phyloP scores from a whole-genome alignment of 108 stramenopile genomes.

The Pseudonitzschia multiseries region DNA sequence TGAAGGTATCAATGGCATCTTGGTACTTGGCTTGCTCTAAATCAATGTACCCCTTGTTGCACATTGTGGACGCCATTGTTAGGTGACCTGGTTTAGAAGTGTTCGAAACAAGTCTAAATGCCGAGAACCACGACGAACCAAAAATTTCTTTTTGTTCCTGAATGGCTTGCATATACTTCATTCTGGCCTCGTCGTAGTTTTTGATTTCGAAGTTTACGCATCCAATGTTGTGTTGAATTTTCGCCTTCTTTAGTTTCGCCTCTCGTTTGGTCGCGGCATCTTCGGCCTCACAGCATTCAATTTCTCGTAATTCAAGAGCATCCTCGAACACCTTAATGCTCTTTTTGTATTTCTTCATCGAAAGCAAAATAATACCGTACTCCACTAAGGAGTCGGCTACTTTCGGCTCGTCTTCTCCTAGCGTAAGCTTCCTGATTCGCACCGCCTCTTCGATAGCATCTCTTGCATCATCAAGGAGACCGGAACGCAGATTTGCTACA shows the following conservation, averaged over 20 bases:
- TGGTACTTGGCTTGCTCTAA: constrained; percentile 43
- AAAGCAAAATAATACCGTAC: constrained; percentile 58
- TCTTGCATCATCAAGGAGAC: constrained; percentile 53
- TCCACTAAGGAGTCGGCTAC: constrained; percentile 68
- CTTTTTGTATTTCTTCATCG: constrained; percentile 59
- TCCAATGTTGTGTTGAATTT: constrained; percentile 65
- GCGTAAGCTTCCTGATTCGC: constrained; percentile 46
- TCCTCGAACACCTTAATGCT: constrained; percentile 48
- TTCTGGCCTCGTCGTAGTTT: constrained; percentile 42
- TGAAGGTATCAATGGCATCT: constrained; percentile 43
- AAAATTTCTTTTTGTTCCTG: constrained; percentile 48
- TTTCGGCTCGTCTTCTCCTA: constrained; percentile 48
- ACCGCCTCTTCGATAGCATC: constrained; percentile 71
- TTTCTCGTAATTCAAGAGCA: constrained; percentile 47
- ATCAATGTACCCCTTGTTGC: constrained; percentile 62
- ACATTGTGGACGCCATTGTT: constrained; percentile 64
- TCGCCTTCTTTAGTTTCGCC: constrained; percentile 53
- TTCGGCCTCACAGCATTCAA: constrained; percentile 36
- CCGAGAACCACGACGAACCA: constrained; percentile 26
- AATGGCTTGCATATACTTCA: constrained; percentile 48
- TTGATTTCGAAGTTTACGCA: constrained; percentile 61
- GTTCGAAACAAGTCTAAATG: constrained; percentile 30
- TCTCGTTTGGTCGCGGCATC: constrained; percentile 29
- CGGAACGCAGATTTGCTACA: constrained; percentile 58
- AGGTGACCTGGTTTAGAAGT: constrained; percentile 51